Evolutionary conservation across 2,329 filamentous ascomycete genomes (phyloP), one percentile per base, ranked within the genome.

Genomic region (Didymella keratinophila): DNA sequence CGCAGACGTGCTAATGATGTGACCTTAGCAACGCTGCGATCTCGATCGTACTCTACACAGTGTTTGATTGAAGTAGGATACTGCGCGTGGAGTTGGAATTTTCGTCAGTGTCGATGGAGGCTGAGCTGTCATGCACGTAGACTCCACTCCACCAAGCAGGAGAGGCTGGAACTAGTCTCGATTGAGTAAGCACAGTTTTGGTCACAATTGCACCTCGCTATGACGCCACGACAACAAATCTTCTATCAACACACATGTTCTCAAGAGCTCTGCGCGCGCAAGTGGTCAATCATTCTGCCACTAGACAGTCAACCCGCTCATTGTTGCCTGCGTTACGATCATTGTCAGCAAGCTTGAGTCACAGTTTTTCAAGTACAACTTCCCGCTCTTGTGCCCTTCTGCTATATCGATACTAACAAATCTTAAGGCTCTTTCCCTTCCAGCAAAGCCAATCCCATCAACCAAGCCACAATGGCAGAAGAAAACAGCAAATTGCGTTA

Each of bases 401-500:
- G 14, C 6, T 20, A 12, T 2, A 36, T 21, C 12, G 11, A 7
- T 36, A 25, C 25, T 55, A 42, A 48, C 25, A 32, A 2, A 14
- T 6, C 20, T 8, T 25, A 60, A 52, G 18, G 6, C 23, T 8
- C 25, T 23, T n/a, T 47, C 10, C 47, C 56, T 21, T 4, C 10
- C 51, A 25, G 9, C 21, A 27, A 23, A 27, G 7, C 20, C 3
- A 46, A 10, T 34, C 5, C 14, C n/a, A 28, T 27, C 30, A 52
- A 3, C 16, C 4, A 41, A 8, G 4, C 14, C 16, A 50, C 39
- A 9, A 66, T 64, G 60, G 58, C 56, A 27, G 55, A 54, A 43
- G 58, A 65, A 34, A 16, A 58, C 12, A 41, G 55, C 2, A 58
- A 65, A 32, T 45, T 77, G 8, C 69, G 70, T 65, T 81, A 80